Evolutionary conservation across 176 grass and related monocot species (phyloP), one percentile per base, ranked within the genome.

Genomic region (Oryza punctata): DNA sequence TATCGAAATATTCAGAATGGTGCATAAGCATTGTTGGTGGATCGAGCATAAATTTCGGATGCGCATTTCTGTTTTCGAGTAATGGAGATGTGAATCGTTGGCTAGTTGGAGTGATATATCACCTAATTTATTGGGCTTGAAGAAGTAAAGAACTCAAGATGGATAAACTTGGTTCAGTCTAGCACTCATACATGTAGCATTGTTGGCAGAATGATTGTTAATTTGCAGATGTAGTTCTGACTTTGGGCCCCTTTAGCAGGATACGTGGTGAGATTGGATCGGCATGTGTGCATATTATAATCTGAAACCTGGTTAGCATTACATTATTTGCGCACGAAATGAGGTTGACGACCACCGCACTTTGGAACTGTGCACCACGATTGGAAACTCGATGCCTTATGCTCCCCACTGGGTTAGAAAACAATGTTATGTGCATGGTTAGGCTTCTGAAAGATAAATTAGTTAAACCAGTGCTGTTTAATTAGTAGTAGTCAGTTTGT

Each of bases 331-430:
- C 11, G 67, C 2, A 54, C 1, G 32, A 73, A 4, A 54, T 7
- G 47, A 47, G 18, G 50, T 35, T 70, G 69, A 66, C 4, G 59
- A 65, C 54, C 57, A 24, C 57, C 57, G 57, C 69, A 30, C 3
- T 10, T 71, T 73, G 63, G 45, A 25, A 75, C 18, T 41, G 9
- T 4, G 4, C 16, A 30, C 10, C 2, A 10, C 7, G 30, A 67
- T 74, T 43, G 68, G 60, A 57, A 86, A 81, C 61, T 74, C 70
- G 45, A 75, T 59, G 85, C 66, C 33, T 44, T 44, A 59, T 74
- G 85, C 69, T 21, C 16, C n/a, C 70, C 23, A 24, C 44, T 80
- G 13, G 61, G 63, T 76, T 64, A 84, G 9, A 16, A 76, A 40
- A 67, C 63, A 70, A 54, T 37, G 30, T 30, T 37, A 78, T 24